Evolutionary conservation across 1,139 yeast species (phyloP), one percentile per base, ranked within the genome.

Genomic region (Nakaseomyces delphensis): DNA sequence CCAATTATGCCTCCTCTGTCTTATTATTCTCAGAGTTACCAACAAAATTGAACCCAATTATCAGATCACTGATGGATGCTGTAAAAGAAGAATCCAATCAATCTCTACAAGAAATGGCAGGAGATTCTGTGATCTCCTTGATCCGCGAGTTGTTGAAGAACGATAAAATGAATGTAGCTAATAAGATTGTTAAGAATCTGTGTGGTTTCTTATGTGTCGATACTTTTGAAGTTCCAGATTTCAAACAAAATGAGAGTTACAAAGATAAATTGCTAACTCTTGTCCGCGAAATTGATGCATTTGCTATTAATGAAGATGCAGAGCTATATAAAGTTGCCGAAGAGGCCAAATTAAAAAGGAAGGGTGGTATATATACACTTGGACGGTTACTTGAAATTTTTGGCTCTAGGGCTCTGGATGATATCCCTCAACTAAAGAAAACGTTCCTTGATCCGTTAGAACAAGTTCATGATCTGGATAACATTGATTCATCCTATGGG

Each of bases 141-240:
- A 76, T 89, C 30, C 59, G 66, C 24, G 72, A 75, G 52, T 72
- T 93, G 48, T 68, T 77, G 33, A 62, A 60, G 1, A 67, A 66
- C 10, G 78, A 76, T 9, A 87, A 89, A 55, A 63, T 63, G 16
- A 79, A 79, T 33, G 94, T 93, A 2, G 80, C 91, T 3, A 95
- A 86, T 54, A 93, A 91, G 59, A 82, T 91, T 50, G 76, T 85
- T 42, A 89, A 86, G 59, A 93, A 93, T 56, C 67, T 93, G 43
- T 85, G 96, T 65, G 95, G 94, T 1, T 91, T 91, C 59, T 62
- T 91, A 39, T 91, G 98, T 67, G 96, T 89, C 33, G 98, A 91
- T 60, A 86, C 96, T 0, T 76, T 93, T 4, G 97, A 89, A 60
- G 96, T 91, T 28, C 98, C 98, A 3, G 97, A 87, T 56, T 91